Conservation (phyloP, 2,329 filamentous ascomycete genomes). For the Microdochium bolleyi region DNA sequence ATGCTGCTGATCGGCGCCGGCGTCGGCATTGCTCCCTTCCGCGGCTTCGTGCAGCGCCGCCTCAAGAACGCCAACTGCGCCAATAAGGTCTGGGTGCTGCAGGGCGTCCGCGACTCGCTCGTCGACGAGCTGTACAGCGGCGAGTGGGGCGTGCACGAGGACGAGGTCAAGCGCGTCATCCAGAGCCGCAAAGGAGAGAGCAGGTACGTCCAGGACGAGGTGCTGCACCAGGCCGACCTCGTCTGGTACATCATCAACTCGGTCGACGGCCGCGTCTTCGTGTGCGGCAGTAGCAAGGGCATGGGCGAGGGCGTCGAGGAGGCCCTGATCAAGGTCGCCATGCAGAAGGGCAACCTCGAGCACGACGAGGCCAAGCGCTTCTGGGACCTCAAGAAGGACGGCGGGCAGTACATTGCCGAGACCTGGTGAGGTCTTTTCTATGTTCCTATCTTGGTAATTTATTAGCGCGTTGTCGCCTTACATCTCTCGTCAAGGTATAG, state of each 20-base stretch:
- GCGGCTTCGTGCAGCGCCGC: conserved; percentile 85
- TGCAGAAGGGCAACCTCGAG: conserved; percentile 84
- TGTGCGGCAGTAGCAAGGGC: conserved; percentile 89
- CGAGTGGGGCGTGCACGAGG: conserved; percentile 91
- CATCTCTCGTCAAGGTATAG: no score
- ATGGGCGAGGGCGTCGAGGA: conserved; percentile 97
- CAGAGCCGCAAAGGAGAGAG: conserved; percentile 70
- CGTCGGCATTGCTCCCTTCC: conserved; percentile 94
- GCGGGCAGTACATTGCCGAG: conserved; percentile 90
- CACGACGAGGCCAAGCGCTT: conserved; percentile 76
- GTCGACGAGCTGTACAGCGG: conserved; percentile 95
- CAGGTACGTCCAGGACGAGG: conserved; percentile 94
- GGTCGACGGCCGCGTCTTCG: conserved; percentile 91
- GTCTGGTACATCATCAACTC: conserved; percentile 98
- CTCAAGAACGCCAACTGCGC: conserved; percentile 27
- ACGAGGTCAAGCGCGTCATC: conserved; percentile 75
- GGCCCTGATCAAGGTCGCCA: conserved; percentile 81
- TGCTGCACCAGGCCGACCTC: conserved; percentile 83
- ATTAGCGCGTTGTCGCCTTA: neutral
- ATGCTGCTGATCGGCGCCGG: conserved; percentile 97
- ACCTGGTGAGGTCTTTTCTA: conserved; percentile 42
- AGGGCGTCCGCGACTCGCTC: conserved; percentile 57
- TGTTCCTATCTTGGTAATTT: neutral
- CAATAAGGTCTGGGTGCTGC: conserved; percentile 28
- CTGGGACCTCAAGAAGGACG: conserved; percentile 86